Conservation (phyloP, 78 protist genomes). For the Speleostelium caveatum region DNA sequence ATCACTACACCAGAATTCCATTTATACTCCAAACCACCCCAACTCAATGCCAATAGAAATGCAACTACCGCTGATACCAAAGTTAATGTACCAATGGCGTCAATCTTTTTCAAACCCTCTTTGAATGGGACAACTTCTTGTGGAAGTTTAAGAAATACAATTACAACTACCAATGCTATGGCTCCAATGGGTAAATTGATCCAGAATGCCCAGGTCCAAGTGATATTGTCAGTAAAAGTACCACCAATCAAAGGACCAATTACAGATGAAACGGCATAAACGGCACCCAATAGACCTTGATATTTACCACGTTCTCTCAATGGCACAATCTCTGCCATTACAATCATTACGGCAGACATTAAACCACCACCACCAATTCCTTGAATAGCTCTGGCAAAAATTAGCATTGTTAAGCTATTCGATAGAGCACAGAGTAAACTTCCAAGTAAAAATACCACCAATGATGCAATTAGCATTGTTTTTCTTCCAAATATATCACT, state of each 20-base stretch:
- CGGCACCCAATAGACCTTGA: slow-evolving; percentile 79
- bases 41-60: slow-evolving; percentile 67
- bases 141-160: slow-evolving; percentile 39
- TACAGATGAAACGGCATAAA: slow-evolving; percentile 72
- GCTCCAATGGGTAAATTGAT: slow-evolving; percentile 79
- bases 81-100: slow-evolving; percentile 54
- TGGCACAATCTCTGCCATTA: slow-evolving; percentile 83
- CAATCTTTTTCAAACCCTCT: slow-evolving; percentile 31
- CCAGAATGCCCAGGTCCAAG: slow-evolving; percentile 85
- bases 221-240: slow-evolving; percentile 72
- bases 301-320: slow-evolving; percentile 76
- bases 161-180: slow-evolving; percentile 47
- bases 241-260: slow-evolving; percentile 85
- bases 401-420: slow-evolving; percentile 16
- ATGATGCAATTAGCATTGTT: background rate
- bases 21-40: slow-evolving; percentile 69
- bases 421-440: slow-evolving; percentile 55
- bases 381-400: slow-evolving; percentile 48
- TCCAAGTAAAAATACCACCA: slow-evolving; percentile 53
- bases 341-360: slow-evolving; percentile 79
- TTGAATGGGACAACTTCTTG: slow-evolving; percentile 42
- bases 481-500: slow-evolving; percentile 70
- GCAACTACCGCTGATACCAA: slow-evolving; percentile 27
- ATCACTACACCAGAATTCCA: slow-evolving; percentile 59
- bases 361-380: slow-evolving; percentile 83